Conservation (phyloP, 345 rosid genomes). For the Reutealis trisperma region DNA sequence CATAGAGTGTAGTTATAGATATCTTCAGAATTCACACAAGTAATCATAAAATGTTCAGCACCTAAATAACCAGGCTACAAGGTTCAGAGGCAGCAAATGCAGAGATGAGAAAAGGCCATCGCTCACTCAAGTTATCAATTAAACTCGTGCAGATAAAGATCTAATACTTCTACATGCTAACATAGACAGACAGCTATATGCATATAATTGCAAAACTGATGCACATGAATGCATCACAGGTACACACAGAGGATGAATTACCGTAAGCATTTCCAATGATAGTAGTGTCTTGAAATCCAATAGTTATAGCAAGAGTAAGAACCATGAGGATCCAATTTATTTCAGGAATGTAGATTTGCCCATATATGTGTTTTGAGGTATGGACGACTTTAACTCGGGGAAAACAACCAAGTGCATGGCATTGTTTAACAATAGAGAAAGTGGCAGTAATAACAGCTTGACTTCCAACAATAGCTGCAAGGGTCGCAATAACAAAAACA, state of each 20-base stretch:
- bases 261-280: conserved; percentile 94
- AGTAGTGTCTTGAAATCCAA: conserved; percentile 77
- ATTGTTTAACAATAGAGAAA: conserved; percentile 85
- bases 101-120: neutral
- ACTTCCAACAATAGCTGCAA: conserved; percentile 90
- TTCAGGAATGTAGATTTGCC: conserved; percentile 95
- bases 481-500: conserved; percentile 82
- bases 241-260: conserved; percentile 23
- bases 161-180: neutral
- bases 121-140: neutral
- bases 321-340: conserved; percentile 97
- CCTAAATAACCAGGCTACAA: neutral
- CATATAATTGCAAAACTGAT: neutral
- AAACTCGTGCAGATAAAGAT: neutral
- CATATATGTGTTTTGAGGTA: conserved; percentile 76
- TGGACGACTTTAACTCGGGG: conserved; percentile 95
- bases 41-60: neutral
- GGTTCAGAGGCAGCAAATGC: conserved; percentile 1
- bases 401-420: conserved; percentile 94
- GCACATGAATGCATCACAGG: neutral
- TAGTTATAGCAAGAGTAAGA: conserved; percentile 74
- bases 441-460: conserved; percentile 90
- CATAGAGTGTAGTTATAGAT: too few relatives aligned
- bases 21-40: neutral
- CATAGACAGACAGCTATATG: neutral